Base-by-base conservation (phyloP, 805 yeast genomes). In the Teunomyces stri region DNA sequence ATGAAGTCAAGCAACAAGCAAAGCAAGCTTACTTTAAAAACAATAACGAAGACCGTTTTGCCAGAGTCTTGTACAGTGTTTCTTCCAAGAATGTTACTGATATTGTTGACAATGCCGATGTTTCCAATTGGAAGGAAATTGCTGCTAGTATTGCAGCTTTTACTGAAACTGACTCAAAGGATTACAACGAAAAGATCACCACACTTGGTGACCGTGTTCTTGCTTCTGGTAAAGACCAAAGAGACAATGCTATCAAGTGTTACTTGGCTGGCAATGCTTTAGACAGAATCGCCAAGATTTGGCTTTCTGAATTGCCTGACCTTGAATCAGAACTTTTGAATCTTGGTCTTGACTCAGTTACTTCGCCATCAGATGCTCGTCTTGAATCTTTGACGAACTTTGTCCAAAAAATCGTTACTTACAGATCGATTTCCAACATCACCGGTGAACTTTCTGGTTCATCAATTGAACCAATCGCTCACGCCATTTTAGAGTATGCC, bases 321-420 rank as follows among this genome's bases (percentile, higher is more conserved):
- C 63, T 67, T 49, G 82, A 80, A 58, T 48, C 57, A 4, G 58
- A 57, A 29, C 68, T 74, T 46, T 70, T 86, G 58, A 68, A 75
- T 42, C 84, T 81, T 53, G 49, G 52, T 27, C 66, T 69, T 7
- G 64, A 72, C 33, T 37, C 40, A 12, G 63, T 78, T 35, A 45
- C 69, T 0, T 79, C 96, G 2, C 82, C 89, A 1, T 85, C 86
- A 46, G 94, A 86, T 53, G 96, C 96, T 18, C 89, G 89, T 59
- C 82, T 86, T 55, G 86, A 81, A 55, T 86, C 96, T 6, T 73
- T 92, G 62, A 84, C 85, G 45, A 85, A 81, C 58, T 85, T 90
- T 61, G 86, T 89, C 44, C 96, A 88, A 64, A 91, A 91, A 66
- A 79, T 91, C 51, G 80, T 89, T 31, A 85, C 87, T 21, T 90